Evolutionary conservation across 306 rosid genomes (phyloP).

Genomic region (Inga oerstediana): DNA sequence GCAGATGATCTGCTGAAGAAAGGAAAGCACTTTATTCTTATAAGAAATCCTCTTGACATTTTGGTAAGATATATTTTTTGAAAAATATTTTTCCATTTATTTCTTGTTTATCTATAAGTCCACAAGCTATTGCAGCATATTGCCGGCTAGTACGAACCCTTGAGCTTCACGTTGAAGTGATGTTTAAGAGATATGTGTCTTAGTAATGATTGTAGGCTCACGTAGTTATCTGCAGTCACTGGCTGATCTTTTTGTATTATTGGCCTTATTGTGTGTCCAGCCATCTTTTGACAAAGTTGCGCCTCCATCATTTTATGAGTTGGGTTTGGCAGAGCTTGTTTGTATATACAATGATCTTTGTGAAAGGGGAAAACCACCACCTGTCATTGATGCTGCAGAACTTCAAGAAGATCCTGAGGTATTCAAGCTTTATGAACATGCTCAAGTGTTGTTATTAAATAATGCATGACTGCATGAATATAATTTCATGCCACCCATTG

Average conservation of each 20-base stretch:
- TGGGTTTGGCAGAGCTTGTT: slow-evolving; percentile 73
- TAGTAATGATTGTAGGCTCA: background rate
- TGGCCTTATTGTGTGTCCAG: slow-evolving; percentile 41
- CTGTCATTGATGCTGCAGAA: slow-evolving; percentile 72
- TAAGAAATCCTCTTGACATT: slow-evolving; percentile 79
- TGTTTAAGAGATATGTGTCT: slow-evolving; percentile 5
- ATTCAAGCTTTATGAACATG: slow-evolving; percentile 28
- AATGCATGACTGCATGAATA: slow-evolving; percentile 30
- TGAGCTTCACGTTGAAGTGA: slow-evolving; percentile 7
- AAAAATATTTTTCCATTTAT: background rate
- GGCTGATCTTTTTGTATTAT: slow-evolving; percentile 24
- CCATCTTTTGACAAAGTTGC: slow-evolving; percentile 81
- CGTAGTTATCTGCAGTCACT: slow-evolving; percentile 11
- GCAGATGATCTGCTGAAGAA: slow-evolving; percentile 62
- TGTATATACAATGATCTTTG: slow-evolving; percentile 65
- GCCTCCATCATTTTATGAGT: slow-evolving; percentile 67
- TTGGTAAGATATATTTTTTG: slow-evolving; percentile 46
- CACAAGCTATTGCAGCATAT: slow-evolving; percentile 4
- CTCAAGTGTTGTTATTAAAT: slow-evolving; percentile 26
- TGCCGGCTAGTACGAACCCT: background rate
- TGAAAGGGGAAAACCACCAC: slow-evolving; percentile 65
- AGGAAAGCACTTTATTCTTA: slow-evolving; percentile 84
- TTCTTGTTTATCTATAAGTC: slow-evolving; percentile 16
- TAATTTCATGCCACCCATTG: slow-evolving; percentile 2
- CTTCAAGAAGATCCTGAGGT: slow-evolving; percentile 78